Evolutionary conservation across 257 asterid species (phyloP).

Genomic region (Paraleonurus japonicus): DNA sequence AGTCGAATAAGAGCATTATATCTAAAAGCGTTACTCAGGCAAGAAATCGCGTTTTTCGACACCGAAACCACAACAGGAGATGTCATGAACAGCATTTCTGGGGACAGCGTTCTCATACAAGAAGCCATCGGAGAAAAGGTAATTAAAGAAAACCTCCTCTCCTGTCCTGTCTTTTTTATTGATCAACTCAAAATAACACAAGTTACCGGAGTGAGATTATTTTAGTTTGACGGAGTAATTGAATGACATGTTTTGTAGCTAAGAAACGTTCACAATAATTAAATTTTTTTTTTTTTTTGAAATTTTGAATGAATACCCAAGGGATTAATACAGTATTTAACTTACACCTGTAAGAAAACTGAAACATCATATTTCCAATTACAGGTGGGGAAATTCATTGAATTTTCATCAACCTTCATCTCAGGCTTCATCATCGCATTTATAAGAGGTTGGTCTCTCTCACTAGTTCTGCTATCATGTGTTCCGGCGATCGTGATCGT

Average conservation of each 20-base stretch:
- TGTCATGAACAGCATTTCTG: slow-evolving; percentile 51
- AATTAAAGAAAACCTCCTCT: too few relatives aligned
- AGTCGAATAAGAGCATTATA: slow-evolving; percentile 51
- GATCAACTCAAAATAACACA: too few relatives aligned
- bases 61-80: slow-evolving; percentile 53
- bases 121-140: slow-evolving; percentile 44
- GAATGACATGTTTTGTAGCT: too few relatives aligned
- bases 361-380: not conserved
- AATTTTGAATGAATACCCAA: too few relatives aligned
- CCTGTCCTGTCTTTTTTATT: too few relatives aligned
- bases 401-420: slow-evolving; percentile 49
- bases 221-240: too few relatives aligned
- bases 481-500: slow-evolving; percentile 42
- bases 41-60: slow-evolving; percentile 57
- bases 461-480: slow-evolving; percentile 46
- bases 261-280: too few relatives aligned
- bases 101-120: slow-evolving; percentile 45
- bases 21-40: slow-evolving; percentile 50
- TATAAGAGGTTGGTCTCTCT: slow-evolving; percentile 55
- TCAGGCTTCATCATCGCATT: slow-evolving; percentile 63
- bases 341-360: too few relatives aligned
- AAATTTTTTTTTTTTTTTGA: not conserved
- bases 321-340: too few relatives aligned
- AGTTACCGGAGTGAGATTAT: too few relatives aligned
- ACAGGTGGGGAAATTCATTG: slow-evolving; percentile 65